phyloP scores from a whole-genome alignment of 1,139 yeast genomes.

The Candida labiduridarum region DNA sequence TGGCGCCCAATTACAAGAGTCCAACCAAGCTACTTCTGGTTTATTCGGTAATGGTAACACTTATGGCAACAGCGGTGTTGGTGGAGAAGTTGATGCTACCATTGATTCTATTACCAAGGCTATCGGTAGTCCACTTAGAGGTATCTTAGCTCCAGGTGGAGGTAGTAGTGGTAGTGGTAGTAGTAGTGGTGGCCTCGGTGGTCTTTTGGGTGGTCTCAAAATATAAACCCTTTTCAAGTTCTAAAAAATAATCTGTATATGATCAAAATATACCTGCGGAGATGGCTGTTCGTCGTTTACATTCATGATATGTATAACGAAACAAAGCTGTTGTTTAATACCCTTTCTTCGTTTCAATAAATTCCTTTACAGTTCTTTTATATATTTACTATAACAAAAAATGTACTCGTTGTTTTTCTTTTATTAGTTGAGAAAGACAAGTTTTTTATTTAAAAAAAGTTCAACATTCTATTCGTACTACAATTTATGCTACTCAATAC shows the following conservation, averaged over 20 bases:
- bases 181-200: neutral
- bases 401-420: neutral
- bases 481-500: neutral
- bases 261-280: neutral
- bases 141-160: neutral
- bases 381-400: no score
- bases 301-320: neutral
- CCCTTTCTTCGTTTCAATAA: neutral
- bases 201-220: neutral
- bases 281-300: neutral
- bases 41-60: slow-evolving; percentile 6
- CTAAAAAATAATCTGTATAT: neutral
- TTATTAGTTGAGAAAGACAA: no score
- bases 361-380: neutral
- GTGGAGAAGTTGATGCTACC: neutral
- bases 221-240: no score
- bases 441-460: no score
- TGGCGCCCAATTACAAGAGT: slow-evolving; percentile 2
- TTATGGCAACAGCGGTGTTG: slow-evolving; percentile 1
- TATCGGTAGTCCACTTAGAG: neutral
- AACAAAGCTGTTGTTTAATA: neutral
- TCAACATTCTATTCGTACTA: neutral
- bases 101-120: neutral
- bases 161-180: neutral
- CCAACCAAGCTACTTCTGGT: slow-evolving; percentile 5